A percentile compares a stretch with the other conserved stretches of the same genome.
Conservation (phyloP, 495 filamentous ascomycete genomes). For the Tuber indicum region DNA sequence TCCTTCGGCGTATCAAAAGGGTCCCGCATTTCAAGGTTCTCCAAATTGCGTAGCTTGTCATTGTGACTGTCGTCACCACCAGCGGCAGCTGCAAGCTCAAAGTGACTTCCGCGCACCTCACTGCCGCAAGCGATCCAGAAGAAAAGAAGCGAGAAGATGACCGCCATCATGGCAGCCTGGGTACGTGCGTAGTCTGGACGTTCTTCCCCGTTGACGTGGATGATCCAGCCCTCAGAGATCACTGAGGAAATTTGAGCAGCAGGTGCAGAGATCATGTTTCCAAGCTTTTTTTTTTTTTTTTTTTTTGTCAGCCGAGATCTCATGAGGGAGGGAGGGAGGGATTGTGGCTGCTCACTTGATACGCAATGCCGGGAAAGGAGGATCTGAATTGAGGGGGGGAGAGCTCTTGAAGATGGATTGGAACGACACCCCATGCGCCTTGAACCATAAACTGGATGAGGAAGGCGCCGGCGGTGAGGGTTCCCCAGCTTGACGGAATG, state of each 20-base stretch:
- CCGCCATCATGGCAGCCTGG: conserved; percentile 61
- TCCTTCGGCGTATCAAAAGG: conserved; percentile 12
- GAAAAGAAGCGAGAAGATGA: conserved; percentile 50
- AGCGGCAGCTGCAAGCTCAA: conserved; percentile 55
- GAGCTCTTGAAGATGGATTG: conserved; percentile 72
- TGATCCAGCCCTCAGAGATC: conserved; percentile 54
- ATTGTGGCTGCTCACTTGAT: conserved; percentile 43
- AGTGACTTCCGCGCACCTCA: conserved; percentile 62
- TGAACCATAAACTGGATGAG: conserved; percentile 74
- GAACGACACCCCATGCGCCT: conserved; percentile 71
- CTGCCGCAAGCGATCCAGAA: conserved; percentile 56
- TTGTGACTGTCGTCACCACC: conserved; percentile 46
- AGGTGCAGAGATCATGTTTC: conserved; percentile 68
- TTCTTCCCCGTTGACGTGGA: conserved; percentile 46
- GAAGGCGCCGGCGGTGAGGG: conserved; percentile 62
- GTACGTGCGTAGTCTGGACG: conserved; percentile 63
- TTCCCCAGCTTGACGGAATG: conserved; percentile 52
- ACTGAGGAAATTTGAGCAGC: conserved; percentile 67
- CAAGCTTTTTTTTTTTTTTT: conserved; percentile 47
- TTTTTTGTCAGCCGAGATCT: not conserved
- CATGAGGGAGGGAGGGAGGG: not conserved
- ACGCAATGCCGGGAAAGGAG: conserved; percentile 59
- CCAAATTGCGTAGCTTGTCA: conserved; percentile 16
- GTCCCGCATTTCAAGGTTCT: conserved; percentile 15
- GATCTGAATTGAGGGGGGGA: conserved; percentile 69